These are phyloP conservation scores for Ophiocordyceps camponoti-floridani DNA, from an alignment of 2,329 filamentous ascomycete species.

Conservation along the genomic window DNA sequence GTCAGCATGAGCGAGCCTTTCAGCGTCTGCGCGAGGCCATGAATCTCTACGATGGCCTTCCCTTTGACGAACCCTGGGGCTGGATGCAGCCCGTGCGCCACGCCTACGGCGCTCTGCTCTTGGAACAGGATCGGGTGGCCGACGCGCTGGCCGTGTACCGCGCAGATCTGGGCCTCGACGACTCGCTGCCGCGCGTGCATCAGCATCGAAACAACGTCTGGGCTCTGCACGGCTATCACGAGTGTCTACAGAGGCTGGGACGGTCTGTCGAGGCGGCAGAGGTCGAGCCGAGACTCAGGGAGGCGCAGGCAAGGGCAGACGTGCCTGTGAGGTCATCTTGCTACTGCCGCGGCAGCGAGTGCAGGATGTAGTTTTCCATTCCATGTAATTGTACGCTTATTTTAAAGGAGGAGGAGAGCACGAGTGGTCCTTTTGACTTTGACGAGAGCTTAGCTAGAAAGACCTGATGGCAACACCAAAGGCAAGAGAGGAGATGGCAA, in stretches of 20 bases:
- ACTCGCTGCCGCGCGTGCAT: constrained; percentile 42
- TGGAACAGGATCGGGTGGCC: constrained; percentile 44
- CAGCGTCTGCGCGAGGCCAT: constrained; percentile 38
- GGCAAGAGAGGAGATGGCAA: not conserved
- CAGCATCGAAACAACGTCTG: constrained; percentile 60
- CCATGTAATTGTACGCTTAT: not conserved
- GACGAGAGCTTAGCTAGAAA: not conserved
- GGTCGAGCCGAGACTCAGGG: constrained; percentile 23
- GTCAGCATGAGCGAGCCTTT: constrained; percentile 41
- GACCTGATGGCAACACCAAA: not conserved
- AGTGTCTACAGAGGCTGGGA: constrained; percentile 40
- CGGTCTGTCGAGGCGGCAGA: constrained; percentile 19
- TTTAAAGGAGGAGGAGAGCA: too few species aligned
- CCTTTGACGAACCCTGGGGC: constrained; percentile 60
- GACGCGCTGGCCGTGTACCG: constrained; percentile 39
- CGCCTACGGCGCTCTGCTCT: constrained; percentile 49
- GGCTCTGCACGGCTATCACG: constrained; percentile 56
- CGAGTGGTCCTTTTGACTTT: too few species aligned
- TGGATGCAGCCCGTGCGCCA: constrained; percentile 65
- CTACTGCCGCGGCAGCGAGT: constrained; percentile 8
- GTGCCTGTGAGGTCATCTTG: constrained; percentile 27
- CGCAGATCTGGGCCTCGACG: constrained; percentile 41
- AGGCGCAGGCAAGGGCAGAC: constrained; percentile 38
- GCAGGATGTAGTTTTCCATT: constrained; percentile 5
- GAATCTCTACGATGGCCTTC: constrained; percentile 40